Percentiles rank a stretch among this genome's conserved stretches.
phyloP scores from a whole-genome alignment of 176 grass and related monocot species.

The Oryza officinalis region DNA sequence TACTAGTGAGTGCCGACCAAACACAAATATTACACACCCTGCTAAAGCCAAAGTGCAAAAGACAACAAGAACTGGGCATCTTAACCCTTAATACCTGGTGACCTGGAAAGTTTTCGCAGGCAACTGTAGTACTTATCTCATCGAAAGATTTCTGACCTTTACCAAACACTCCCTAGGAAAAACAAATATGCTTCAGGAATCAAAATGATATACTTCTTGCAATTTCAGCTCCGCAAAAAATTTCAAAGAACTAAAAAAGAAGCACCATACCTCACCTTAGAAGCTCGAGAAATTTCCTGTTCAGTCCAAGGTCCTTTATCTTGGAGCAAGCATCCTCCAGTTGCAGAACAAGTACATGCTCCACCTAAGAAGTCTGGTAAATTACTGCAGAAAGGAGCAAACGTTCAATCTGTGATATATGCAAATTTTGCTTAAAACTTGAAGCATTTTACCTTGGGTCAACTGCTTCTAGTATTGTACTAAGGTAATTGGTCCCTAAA shows the following conservation, averaged over 20 bases:
- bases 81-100: constrained; percentile 27
- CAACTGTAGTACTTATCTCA: constrained; percentile 23
- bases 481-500: constrained; percentile 70
- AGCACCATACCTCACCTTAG: constrained; percentile 63
- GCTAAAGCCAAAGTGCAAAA: constrained; percentile 6
- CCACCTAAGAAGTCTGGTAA: constrained; percentile 85
- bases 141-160: constrained; percentile 51
- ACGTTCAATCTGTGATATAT: constrained; percentile 32
- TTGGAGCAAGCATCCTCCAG: constrained; percentile 78
- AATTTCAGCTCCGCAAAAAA: constrained; percentile 13
- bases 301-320: constrained; percentile 90
- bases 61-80: constrained; percentile 7
- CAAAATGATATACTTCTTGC: constrained; percentile 9
- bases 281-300: constrained; percentile 49
- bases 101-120: constrained; percentile 21
- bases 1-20: constrained; percentile 25
- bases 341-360: constrained; percentile 69
- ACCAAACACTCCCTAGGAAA: constrained; percentile 50
- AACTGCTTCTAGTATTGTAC: constrained; percentile 66
- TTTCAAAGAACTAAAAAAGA: constrained; percentile 26
- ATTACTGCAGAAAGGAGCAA: constrained; percentile 68
- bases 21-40: constrained; percentile 7
- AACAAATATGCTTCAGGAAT: constrained; percentile 33
- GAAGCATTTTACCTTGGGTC: constrained; percentile 71
- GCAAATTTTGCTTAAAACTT: constrained; percentile 7